These are phyloP conservation scores for Plectosphaerella sp. DNA, from an alignment of 2,329 filamentous ascomycete genomes.

Conservation along the genomic window DNA sequence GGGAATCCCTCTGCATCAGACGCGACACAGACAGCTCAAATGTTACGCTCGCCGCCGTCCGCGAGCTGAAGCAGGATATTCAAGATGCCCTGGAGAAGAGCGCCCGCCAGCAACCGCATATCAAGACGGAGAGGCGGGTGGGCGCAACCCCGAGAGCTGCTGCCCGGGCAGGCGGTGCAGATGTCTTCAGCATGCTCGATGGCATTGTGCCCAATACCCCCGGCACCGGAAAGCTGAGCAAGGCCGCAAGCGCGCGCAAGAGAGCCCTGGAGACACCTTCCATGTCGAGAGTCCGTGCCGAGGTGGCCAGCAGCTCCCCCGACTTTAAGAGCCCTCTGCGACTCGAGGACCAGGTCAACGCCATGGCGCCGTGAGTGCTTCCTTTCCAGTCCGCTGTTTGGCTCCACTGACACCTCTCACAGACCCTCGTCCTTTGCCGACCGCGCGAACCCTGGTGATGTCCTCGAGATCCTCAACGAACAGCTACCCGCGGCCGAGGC, in stretches of 20 bases:
- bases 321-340: conserved; percentile 33
- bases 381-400: neutral
- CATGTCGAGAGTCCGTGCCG: conserved; percentile 38
- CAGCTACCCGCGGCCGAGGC: conserved; percentile 64
- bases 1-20: conserved; percentile 96
- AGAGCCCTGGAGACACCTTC: conserved; percentile 40
- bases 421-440: conserved; percentile 67
- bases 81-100: conserved; percentile 80
- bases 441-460: conserved; percentile 73
- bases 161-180: conserved; percentile 43
- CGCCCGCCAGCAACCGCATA: conserved; percentile 55
- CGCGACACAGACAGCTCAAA: conserved; percentile 78
- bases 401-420: neutral
- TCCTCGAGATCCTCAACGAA: conserved; percentile 77
- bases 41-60: conserved; percentile 64
- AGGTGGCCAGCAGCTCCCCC: conserved; percentile 38
- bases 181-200: conserved; percentile 84
- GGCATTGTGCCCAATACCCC: conserved; percentile 64
- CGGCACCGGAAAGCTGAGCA: conserved; percentile 23
- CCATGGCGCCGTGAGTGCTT: conserved; percentile 30
- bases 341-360: conserved; percentile 33
- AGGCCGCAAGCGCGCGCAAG: conserved; percentile 24
- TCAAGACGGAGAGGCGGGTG: conserved; percentile 58
- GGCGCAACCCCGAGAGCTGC: conserved; percentile 59
- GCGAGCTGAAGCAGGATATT: conserved; percentile 79